Evolutionary conservation across 331 rosid species (phyloP), one percentile per base, ranked within the genome.

Genomic region (Quercus tomentella): DNA sequence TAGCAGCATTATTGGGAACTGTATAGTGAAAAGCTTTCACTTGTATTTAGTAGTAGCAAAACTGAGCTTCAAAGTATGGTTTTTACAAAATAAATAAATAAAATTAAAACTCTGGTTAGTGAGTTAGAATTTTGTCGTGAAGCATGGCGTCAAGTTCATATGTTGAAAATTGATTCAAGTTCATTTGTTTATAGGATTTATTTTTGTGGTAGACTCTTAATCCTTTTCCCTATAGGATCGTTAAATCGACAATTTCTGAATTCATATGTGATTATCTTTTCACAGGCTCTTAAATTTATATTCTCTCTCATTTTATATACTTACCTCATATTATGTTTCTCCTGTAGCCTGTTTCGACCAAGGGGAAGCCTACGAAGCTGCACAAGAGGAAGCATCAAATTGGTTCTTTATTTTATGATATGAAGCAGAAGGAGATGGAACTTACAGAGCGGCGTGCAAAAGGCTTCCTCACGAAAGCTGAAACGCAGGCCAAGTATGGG

Each of bases 331-430:
- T 67, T 63, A n/a, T 45, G 30, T 72, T 63, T 68, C 8, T 74
- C 73, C 71, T 81, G 86, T 74, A 89, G 97, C 91, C 98, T 77
- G 92, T 83, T 57, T 89, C 98, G 0, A 56, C 94, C 0, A 90
- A 90, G 79, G 97, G 97, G 30, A 96, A 91, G 85, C 97, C 98
- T 37, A 23, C 97, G 37, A 96, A 93, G 91, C 85, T 91, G 88
- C 97, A 90, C 51, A 93, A 92, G 91, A 93, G 98, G 84, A 96
- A 96, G 89, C 99, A 93, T 84, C 99, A 96, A 86, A 96, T 96
- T 55, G 89, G 96, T 81, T 86, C 98, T 2, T 79, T 93, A 68
- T 93, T 37, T 80, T 92, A 80, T 62, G 98, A 93, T 76, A 91
- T 93, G 99, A 96, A 78, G 85, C 98, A 93, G 84, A 96, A 93